Percentiles rank a stretch among this genome's conserved stretches.
Conservation (phyloP, 2,329 filamentous ascomycete species). For the Keithomyces neogunnii region DNA sequence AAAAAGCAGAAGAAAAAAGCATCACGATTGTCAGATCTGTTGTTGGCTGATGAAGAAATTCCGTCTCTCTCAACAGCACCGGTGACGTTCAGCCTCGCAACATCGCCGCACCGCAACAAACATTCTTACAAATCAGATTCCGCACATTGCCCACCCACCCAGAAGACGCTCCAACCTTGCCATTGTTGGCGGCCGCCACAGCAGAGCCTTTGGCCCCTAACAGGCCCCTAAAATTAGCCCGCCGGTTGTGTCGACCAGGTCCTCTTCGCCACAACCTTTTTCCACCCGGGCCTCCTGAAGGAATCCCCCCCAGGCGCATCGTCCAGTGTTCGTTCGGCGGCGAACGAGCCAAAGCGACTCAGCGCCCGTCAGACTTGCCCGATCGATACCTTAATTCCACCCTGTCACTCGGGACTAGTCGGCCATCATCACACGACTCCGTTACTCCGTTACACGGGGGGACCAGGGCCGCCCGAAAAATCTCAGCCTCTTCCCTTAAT, state of each 20-base stretch:
- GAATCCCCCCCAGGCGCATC: neutral
- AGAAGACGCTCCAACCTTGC: too few relatives aligned
- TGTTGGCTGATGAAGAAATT: too few relatives aligned
- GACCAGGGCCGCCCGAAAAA: conserved; percentile 7
- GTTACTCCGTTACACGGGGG: conserved; percentile 10
- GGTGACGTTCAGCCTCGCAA: too few relatives aligned
- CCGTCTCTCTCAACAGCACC: too few relatives aligned
- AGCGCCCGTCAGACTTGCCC: conserved; percentile 7
- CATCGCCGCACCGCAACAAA: neutral
- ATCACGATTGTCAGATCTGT: too few relatives aligned
- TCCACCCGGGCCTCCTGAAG: neutral
- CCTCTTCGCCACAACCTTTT: neutral
- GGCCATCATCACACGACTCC: conserved; percentile 12
- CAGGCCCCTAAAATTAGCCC: neutral
- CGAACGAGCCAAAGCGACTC: neutral
- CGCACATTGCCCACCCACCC: too few relatives aligned
- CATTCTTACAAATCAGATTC: too few relatives aligned
- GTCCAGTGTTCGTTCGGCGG: neutral
- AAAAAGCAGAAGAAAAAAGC: too few relatives aligned
- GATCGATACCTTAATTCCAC: conserved; percentile 9
- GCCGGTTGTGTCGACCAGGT: neutral
- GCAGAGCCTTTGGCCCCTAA: neutral
- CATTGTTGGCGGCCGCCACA: conserved; percentile 1
- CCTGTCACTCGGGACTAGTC: conserved; percentile 11
- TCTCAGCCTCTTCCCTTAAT: conserved; percentile 6